Evolutionary conservation across 2,329 filamentous ascomycete species (phyloP).

Genomic region (Calonectria crousiana): DNA sequence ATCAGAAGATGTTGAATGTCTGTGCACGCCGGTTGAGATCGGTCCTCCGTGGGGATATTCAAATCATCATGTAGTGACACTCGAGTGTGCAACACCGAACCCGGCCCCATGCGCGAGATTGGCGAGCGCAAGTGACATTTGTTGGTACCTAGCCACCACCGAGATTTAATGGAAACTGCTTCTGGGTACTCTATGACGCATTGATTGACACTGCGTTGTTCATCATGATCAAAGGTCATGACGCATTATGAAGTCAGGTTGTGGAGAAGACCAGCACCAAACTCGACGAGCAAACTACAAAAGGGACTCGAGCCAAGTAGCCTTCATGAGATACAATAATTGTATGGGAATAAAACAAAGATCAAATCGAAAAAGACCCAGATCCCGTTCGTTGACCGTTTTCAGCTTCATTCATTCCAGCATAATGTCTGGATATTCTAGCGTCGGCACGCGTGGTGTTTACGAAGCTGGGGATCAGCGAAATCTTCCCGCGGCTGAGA

Average conservation of each 20-base stretch:
- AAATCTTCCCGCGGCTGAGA: conserved; percentile 68
- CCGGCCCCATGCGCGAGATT: background rate
- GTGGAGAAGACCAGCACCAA: conserved; percentile 37
- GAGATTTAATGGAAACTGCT: background rate
- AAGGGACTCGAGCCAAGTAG: background rate
- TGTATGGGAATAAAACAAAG: background rate
- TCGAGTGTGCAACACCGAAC: background rate
- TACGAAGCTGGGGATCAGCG: conserved; percentile 86
- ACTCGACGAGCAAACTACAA: conserved; percentile 10
- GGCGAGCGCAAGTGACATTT: background rate
- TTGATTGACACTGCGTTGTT: background rate
- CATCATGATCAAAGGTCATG: conserved; percentile 34
- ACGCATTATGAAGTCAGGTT: conserved; percentile 47
- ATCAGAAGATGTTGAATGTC: background rate
- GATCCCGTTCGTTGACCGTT: background rate
- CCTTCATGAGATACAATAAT: background rate
- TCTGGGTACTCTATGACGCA: background rate
- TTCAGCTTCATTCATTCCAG: background rate
- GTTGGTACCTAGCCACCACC: background rate
- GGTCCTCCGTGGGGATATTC: background rate
- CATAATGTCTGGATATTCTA: conserved; percentile 63
- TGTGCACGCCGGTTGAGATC: background rate
- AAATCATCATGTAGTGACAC: background rate
- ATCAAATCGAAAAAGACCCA: background rate
- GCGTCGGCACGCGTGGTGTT: conserved; percentile 73